Evolutionary conservation across 345 rosid genomes (phyloP).

Genomic region (Eucalyptus rudis): DNA sequence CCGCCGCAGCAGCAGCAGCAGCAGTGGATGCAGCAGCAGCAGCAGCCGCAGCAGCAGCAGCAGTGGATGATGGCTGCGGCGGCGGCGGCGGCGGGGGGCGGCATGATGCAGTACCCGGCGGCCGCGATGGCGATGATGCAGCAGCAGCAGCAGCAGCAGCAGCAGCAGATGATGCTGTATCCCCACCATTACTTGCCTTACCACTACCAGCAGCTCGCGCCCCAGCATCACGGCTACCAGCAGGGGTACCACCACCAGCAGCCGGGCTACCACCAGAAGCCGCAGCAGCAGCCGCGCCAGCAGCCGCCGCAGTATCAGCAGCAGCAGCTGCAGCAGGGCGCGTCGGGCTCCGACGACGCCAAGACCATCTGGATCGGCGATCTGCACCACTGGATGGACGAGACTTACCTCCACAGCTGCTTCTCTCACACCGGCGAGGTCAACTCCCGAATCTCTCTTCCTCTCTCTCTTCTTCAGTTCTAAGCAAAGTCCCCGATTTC

Average conservation of each 20-base stretch:
- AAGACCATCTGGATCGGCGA: conserved; percentile 83
- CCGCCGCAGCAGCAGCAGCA: neutral
- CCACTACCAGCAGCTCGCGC: conserved; percentile 7
- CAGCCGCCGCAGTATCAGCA: conserved; percentile 6
- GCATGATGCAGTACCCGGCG: conserved; percentile 61
- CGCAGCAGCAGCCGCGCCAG: neutral
- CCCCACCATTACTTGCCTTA: conserved; percentile 59
- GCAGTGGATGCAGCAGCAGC: conserved; percentile 21
- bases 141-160: conserved; percentile 92
- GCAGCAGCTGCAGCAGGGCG: conserved; percentile 20
- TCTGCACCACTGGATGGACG: conserved; percentile 78
- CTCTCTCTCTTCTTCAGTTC: neutral
- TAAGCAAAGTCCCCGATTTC: neutral
- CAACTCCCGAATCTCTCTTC: neutral
- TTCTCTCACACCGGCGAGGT: conserved; percentile 79
- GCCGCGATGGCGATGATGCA: conserved; percentile 93
- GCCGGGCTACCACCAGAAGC: conserved; percentile 2
- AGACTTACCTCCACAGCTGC: conserved; percentile 61
- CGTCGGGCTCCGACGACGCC: conserved; percentile 34
- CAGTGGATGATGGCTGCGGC: conserved; percentile 56
- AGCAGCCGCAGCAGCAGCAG: conserved; percentile 8
- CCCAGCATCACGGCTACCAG: conserved; percentile 14
- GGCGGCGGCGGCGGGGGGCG: neutral
- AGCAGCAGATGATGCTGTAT: conserved; percentile 94
- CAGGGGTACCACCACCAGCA: neutral